These are phyloP conservation scores for Clonostachys byssicola DNA, from an alignment of 2,329 filamentous ascomycete species.

Conservation along the genomic window DNA sequence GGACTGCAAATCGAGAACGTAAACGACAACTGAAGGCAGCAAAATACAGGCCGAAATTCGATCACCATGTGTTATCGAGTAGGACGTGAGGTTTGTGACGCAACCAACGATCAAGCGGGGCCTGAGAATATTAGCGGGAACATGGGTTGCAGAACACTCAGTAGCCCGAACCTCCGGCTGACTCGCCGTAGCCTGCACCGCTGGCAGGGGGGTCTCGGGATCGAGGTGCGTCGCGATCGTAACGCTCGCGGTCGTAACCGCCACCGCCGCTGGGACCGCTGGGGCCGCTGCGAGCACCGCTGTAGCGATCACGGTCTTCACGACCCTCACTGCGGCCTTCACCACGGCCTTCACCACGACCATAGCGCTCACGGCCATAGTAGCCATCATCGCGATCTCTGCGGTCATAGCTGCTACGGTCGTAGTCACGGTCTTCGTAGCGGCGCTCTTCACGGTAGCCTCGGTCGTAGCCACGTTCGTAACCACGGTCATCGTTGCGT, in stretches of 20 bases:
- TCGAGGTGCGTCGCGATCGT: constrained; percentile 38
- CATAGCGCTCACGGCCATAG: constrained; percentile 43
- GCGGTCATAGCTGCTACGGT: constrained; percentile 54
- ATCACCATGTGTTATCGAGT: not conserved
- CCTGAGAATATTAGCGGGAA: constrained; percentile 22
- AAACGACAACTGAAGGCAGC: constrained; percentile 11
- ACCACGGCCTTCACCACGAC: constrained; percentile 23
- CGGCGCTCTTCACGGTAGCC: constrained; percentile 42
- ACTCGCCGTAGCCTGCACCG: constrained; percentile 32
- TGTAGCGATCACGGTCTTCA: constrained; percentile 39
- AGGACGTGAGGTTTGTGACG: too few relatives aligned
- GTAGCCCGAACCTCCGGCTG: constrained; percentile 30
- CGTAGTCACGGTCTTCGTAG: constrained; percentile 39
- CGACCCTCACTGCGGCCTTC: constrained; percentile 29
- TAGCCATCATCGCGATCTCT: constrained; percentile 47
- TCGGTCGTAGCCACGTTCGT: constrained; percentile 44
- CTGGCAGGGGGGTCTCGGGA: constrained; percentile 30
- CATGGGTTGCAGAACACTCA: constrained; percentile 7
- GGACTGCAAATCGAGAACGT: constrained; percentile 1
- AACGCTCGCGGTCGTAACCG: constrained; percentile 43
- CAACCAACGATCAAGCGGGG: too few relatives aligned
- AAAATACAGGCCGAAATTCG: constrained; percentile 12
- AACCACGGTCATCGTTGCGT: constrained; percentile 36
- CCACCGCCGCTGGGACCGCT: constrained; percentile 10
- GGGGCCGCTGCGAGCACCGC: constrained; percentile 18